Evolutionary conservation across 305 asterid genomes (phyloP).

Genomic region (Ruellia speciosa): DNA sequence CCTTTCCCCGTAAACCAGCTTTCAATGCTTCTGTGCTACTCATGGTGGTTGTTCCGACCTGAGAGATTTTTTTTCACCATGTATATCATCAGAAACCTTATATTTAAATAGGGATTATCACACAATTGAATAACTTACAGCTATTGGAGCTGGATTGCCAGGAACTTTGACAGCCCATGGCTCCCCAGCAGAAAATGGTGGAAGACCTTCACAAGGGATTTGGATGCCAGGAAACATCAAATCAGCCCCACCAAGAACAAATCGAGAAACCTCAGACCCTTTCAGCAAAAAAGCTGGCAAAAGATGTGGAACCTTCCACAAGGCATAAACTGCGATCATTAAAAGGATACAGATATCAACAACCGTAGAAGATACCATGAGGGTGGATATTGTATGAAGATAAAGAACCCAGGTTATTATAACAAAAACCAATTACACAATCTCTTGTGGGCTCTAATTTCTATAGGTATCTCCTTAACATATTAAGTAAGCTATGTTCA

Average conservation of each 20-base stretch:
- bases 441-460: not conserved
- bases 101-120: conserved; percentile 13
- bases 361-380: conserved; percentile 1
- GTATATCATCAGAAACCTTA: conserved; percentile 10
- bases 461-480: no score
- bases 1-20: conserved; percentile 93
- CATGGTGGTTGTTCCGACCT: conserved; percentile 90
- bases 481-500: no score
- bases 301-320: conserved; percentile 88
- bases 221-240: conserved; percentile 93
- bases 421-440: not conserved
- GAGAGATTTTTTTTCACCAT: conserved; percentile 23
- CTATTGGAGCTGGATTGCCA: conserved; percentile 88
- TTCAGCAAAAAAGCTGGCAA: conserved; percentile 84
- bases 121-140: conserved; percentile 46
- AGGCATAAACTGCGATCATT: conserved; percentile 63
- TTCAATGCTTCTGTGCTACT: conserved; percentile 72
- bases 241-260: conserved; percentile 91
- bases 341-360: conserved; percentile 19
- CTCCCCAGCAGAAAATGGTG: conserved; percentile 75
- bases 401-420: not conserved
- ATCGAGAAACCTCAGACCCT: conserved; percentile 89
- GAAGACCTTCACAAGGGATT: conserved; percentile 68
- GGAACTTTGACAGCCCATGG: conserved; percentile 92
- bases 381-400: not conserved